A percentile compares a stretch with the other conserved stretches of the same genome.
Conservation (phyloP, 148 eudicot species). For the Beta vulgaris region DNA sequence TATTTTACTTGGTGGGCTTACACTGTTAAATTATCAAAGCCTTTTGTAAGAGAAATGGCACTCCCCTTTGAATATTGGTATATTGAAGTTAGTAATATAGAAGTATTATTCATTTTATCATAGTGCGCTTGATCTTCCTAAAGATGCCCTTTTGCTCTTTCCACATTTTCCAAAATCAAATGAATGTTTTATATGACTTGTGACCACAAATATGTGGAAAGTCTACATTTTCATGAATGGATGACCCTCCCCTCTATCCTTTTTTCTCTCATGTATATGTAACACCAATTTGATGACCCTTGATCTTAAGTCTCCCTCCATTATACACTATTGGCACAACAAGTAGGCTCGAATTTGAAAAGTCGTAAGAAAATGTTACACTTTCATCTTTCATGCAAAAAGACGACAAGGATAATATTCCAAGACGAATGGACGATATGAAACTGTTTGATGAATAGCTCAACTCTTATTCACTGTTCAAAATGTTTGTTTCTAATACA, state of each 20-base stretch:
- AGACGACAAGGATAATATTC: too few species aligned
- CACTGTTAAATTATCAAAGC: slow-evolving; percentile 16
- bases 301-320: background rate
- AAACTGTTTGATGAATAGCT: background rate
- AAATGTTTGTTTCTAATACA: background rate
- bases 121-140: background rate
- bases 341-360: too few species aligned
- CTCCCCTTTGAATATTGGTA: slow-evolving; percentile 16
- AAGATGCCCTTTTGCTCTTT: background rate
- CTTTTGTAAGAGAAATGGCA: slow-evolving; percentile 23
- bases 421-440: background rate
- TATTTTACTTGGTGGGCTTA: slow-evolving; percentile 15
- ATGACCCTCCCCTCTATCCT: background rate
- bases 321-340: background rate
- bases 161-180: background rate
- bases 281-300: background rate
- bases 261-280: too few species aligned
- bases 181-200: background rate
- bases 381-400: too few species aligned
- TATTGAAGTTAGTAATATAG: slow-evolving; percentile 24
- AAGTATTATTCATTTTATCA: slow-evolving; percentile 9
- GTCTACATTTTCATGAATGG: background rate
- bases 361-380: too few species aligned
- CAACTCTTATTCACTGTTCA: background rate
- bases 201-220: slow-evolving; percentile 4